Conservation (phyloP, 2,329 filamentous ascomycete genomes). For the Botrytis byssoidea region DNA sequence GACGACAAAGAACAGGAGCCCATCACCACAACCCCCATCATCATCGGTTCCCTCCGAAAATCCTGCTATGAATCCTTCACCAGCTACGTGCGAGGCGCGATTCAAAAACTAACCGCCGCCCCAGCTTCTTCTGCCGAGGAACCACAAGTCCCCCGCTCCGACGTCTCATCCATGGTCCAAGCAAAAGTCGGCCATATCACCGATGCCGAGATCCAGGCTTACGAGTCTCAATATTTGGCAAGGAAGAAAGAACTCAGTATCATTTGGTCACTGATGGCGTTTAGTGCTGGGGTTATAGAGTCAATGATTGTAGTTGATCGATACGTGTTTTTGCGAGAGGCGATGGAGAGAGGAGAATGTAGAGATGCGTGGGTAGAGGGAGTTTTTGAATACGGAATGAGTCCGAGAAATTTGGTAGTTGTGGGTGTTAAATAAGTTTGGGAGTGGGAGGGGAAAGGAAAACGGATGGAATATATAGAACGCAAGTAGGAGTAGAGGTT, state of each 20-base stretch:
- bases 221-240: slow-evolving; percentile 62
- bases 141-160: slow-evolving; percentile 22
- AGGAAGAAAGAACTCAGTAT: slow-evolving; percentile 80
- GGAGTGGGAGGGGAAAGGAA: neutral
- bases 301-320: slow-evolving; percentile 87
- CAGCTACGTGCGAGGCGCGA: slow-evolving; percentile 76
- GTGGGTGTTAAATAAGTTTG: slow-evolving; percentile 71
- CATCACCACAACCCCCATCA: slow-evolving; percentile 70
- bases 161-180: slow-evolving; percentile 59
- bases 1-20: neutral
- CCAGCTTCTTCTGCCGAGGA: neutral
- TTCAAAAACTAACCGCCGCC: slow-evolving; percentile 63
- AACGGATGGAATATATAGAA: neutral
- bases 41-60: slow-evolving; percentile 83
- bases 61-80: slow-evolving; percentile 72
- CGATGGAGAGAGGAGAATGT: slow-evolving; percentile 66
- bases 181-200: slow-evolving; percentile 67
- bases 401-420: slow-evolving; percentile 88
- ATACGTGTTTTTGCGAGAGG: slow-evolving; percentile 83
- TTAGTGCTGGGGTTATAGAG: slow-evolving; percentile 85
- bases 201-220: slow-evolving; percentile 71
- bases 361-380: slow-evolving; percentile 84
- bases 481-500: no score
- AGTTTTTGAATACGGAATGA: slow-evolving; percentile 84
- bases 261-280: slow-evolving; percentile 94